These are phyloP conservation scores for Durusdinium trenchii DNA, from an alignment of 73 alveolate genomes.

Conservation along the genomic window DNA sequence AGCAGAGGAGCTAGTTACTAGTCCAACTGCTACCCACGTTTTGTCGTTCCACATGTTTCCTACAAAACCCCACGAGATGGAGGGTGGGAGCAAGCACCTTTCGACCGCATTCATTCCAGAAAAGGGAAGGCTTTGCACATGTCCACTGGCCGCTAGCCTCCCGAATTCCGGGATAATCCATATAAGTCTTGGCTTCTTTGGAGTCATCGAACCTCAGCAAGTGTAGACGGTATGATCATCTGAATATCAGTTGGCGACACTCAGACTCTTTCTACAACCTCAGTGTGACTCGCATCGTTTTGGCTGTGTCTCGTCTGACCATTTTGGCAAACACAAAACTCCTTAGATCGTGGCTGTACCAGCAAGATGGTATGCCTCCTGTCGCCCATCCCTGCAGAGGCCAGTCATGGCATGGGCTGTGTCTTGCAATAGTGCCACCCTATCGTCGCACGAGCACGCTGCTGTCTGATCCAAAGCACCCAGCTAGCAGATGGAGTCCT, in stretches of 20 bases:
- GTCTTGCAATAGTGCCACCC: too few relatives aligned
- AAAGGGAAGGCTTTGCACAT: background rate
- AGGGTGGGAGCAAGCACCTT: too few relatives aligned
- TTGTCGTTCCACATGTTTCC: background rate
- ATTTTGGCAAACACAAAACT: background rate
- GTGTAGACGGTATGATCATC: background rate
- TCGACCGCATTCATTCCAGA: too few relatives aligned
- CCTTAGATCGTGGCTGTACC: slow-evolving; percentile 27
- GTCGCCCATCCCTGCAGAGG: slow-evolving; percentile 6
- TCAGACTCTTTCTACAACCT: background rate
- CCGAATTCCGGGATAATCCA: slow-evolving; percentile 77
- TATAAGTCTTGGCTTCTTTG: slow-evolving; percentile 54
- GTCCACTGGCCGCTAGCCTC: slow-evolving; percentile 24
- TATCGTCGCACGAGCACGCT: too few relatives aligned
- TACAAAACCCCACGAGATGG: too few relatives aligned
- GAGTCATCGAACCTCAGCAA: slow-evolving; percentile 76
- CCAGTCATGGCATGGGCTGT: background rate
- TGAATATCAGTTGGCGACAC: background rate
- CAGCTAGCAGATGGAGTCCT: too few relatives aligned
- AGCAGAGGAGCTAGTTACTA: background rate
- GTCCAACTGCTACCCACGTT: background rate
- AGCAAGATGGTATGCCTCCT: slow-evolving; percentile 60
- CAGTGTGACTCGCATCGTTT: background rate
- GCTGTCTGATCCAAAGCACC: too few relatives aligned
- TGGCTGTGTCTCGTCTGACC: background rate